Evolutionary conservation across 345 rosid genomes (phyloP).

Genomic region (Physaria fendleri): DNA sequence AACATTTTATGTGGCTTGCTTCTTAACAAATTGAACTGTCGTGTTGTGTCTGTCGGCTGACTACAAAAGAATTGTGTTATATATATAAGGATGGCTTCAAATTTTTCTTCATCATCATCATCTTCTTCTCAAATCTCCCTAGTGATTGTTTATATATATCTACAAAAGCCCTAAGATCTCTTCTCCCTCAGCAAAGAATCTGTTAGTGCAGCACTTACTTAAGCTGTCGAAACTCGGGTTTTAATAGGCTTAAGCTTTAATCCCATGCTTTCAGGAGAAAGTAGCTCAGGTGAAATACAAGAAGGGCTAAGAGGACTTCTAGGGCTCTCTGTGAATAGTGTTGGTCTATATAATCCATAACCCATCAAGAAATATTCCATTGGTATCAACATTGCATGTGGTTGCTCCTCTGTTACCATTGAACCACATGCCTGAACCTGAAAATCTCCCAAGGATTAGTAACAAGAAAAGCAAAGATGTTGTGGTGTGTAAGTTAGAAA

Average conservation of each 20-base stretch:
- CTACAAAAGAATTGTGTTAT: conserved; percentile 56
- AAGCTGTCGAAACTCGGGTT: conserved; percentile 44
- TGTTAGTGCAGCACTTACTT: neutral
- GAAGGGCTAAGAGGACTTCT: conserved; percentile 85
- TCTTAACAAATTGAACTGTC: conserved; percentile 7
- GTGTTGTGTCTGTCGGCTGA: conserved; percentile 34
- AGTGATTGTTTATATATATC: conserved; percentile 26
- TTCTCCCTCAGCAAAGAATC: conserved; percentile 21
- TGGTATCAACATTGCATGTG: conserved; percentile 94
- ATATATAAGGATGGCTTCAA: conserved; percentile 7
- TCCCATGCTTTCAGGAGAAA: conserved; percentile 98
- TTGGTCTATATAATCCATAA: conserved; percentile 73
- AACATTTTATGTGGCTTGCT: conserved; percentile 17
- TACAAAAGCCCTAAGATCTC: conserved; percentile 29
- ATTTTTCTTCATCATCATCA: neutral
- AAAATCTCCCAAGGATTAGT: neutral
- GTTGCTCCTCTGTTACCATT: conserved; percentile 97
- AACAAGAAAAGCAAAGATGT: neutral
- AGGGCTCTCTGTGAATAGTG: conserved; percentile 63
- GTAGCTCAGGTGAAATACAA: conserved; percentile 91
- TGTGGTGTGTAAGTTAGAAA: neutral
- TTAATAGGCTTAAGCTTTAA: conserved; percentile 95
- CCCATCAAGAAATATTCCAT: conserved; percentile 94
- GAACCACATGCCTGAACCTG: conserved; percentile 99
- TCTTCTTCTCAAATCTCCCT: conserved; percentile 27